Evolutionary conservation across 1,284 basidiomycete species (phyloP), one percentile per base, ranked within the genome.

Genomic region (Schizophyllum commune): DNA sequence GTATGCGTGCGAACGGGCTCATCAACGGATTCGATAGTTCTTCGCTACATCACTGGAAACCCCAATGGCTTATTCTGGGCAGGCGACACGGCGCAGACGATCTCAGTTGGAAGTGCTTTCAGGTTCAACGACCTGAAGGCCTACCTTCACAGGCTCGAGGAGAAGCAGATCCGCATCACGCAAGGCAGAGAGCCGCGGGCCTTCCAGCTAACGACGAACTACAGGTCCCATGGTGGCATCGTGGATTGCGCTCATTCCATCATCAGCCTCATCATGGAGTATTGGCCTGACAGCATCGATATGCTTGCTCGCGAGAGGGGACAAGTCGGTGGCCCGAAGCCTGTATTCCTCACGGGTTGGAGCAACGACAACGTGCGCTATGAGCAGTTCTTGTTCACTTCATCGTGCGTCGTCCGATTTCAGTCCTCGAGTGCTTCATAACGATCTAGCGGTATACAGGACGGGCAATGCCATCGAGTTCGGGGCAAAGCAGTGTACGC

Each of bases 11-110:
- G 13, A 20, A 15, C 4, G 5, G 3, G 19, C 27, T 55, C 5
- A 34, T 59, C 39, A 13, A 21, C 54, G 47, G n/a, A 17, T 20
- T 21, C 33, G n/a, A 15, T 60, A 89, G 88, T 91, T 1, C 69
- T 91, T 54, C 75, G 86, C 11, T 73, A 71, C 0, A 67, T 90
- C 2, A 89, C 86, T 65, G 71, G 71, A 11, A 89, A 91, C 66
- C 79, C 82, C 0, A 74, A 86, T 58, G 89, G 89, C 0, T 71
- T 88, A 21, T 89, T 90, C 67, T 91, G 86, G 85, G 89, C 89
- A 0, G 89, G 89, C 0, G 89, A 91, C 67, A 91, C 89, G 0
- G 88, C 89, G 0, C 89, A 91, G 65, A 88, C 88, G 0, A 91
- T 91, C 19, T 84, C 85, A 0, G 78, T 82, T 1, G 89, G 88